Base-by-base conservation (phyloP, 2,329 filamentous ascomycete genomes). In the Claviceps capensis region DNA sequence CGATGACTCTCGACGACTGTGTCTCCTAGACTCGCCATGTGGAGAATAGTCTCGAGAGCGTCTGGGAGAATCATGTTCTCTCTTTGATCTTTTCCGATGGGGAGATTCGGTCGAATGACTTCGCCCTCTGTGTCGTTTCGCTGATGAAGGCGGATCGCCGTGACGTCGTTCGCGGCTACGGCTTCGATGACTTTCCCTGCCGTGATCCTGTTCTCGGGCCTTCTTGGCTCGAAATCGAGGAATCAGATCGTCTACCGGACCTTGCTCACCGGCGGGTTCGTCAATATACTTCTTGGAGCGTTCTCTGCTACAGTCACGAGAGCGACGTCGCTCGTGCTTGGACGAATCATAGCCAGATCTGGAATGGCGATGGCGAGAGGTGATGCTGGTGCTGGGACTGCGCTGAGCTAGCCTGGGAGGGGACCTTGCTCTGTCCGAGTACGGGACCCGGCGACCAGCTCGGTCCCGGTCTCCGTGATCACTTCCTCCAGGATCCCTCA, bases 111-210 rank as follows among this genome's bases (percentile, higher is more conserved):
- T 60, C 2, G 72, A 66, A n/a, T 61, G 68, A 47, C 69, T 74
- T 49, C 66, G 66, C 53, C 67, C 73, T 53, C 72, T 66, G 47
- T 66, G 64, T 49, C 72, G 65, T 57, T 74, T 74, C 38, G 65
- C 56, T 5, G 69, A 67, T 23, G 67, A 61, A 34, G 69, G 65
- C 3, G 70, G 71, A 52, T 62, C 62, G 36, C 53, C 60, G 47
- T 58, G 62, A 45, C 58, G 62, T 51, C 63, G 63, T 50, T 63
- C 65, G 52, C 64, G 65, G 48, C 65, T 65, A 51, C 64, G 65
- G 55, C 65, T 66, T 40, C 61, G 63, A 55, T 64, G 66, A 54
- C 62, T 56, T 52, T 64, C 62, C 46, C 65, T 61, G 47, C 63
- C 62, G 34, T 59, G 47, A 38, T 65, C 64, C 19, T 58, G 60